Percentiles rank a stretch among this genome's conserved stretches.
phyloP scores from a whole-genome alignment of 192 early-diverging fungal genomes.

The Globomyces pollinis-pini region DNA sequence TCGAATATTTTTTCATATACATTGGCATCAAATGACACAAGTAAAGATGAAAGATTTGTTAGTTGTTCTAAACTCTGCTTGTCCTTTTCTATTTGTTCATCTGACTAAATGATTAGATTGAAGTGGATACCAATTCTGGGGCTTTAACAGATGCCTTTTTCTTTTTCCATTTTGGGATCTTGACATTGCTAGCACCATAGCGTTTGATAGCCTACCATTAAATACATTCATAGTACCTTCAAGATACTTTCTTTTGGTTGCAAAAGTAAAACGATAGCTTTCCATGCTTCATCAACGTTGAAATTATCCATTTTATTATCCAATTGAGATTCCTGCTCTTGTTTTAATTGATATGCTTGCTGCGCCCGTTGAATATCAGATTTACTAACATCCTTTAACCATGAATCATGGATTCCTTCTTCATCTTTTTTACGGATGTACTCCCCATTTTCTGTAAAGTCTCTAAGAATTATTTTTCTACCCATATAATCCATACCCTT shows the following conservation, averaged over 20 bases:
- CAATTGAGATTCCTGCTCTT: not conserved
- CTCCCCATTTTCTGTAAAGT: slow-evolving; percentile 43
- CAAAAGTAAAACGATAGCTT: slow-evolving; percentile 15
- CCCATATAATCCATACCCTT: slow-evolving; percentile 26
- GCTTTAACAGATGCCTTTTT: slow-evolving; percentile 16
- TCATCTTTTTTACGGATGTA: slow-evolving; percentile 47
- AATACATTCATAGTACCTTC: not conserved
- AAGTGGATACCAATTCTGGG: not conserved
- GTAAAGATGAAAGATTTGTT: not conserved
- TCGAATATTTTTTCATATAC: slow-evolving; percentile 7
- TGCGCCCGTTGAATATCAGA: slow-evolving; percentile 34
- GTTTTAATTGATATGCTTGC: not conserved
- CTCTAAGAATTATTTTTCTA: slow-evolving; percentile 4
- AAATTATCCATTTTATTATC: slow-evolving; percentile 20
- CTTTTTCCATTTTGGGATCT: slow-evolving; percentile 27
- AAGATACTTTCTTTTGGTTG: slow-evolving; percentile 17
- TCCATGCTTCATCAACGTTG: slow-evolving; percentile 20
- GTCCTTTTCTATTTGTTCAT: slow-evolving; percentile 8
- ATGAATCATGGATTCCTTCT: slow-evolving; percentile 41
- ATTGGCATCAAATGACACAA: not conserved
- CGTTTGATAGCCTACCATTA: slow-evolving; percentile 28
- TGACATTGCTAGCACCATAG: slow-evolving; percentile 18
- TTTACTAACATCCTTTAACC: slow-evolving; percentile 43
- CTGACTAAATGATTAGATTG: not conserved
- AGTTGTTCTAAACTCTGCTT: slow-evolving; percentile 1